Base-by-base conservation (phyloP, 345 rosid genomes). In the Raphanus sativus region DNA sequence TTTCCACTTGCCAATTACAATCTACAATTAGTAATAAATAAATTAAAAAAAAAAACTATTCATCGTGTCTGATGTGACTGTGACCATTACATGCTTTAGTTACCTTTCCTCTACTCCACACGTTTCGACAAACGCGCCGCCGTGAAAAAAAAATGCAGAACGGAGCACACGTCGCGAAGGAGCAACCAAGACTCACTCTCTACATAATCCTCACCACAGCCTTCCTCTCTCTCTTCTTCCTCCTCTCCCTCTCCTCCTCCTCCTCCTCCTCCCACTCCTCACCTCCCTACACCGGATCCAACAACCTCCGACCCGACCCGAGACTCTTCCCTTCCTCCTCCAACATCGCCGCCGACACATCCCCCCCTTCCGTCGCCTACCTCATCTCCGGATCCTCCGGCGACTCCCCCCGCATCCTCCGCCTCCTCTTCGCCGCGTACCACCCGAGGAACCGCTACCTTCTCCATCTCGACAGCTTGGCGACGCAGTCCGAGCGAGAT, bases 401-500 rank as follows among this genome's bases (percentile, higher is more conserved):
- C 6, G 93, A 94, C 58, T 76, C 88, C 6, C 71, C 5, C 68
- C 89, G 93, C 75, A 77, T 92, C 80, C 92, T 94, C 66, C 91
- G 98, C 48, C 89, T 94, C 30, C 86, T 94, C 54, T 83, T 64
- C 79, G 93, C 98, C 34, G 62, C 84, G 26, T 94, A 92, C 82
- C 98, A 94, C 75, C 98, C 98, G 13, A 80, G 85, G 67, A 94
- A 92, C 65, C 92, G 81, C 0, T 94, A 92, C 83, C 87, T 94
- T 6, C 92, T 94, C 62, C 98, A 94, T 78, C 86, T 95, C 58
- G 99, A 94, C 81, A 82, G 76, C 56, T 83, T 81, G 48, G 96
- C 97, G 63, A 33, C 87, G 7, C 90, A 81, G 48, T 54, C 69
- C 4, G 98, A 94, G 34, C 91, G 99, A 38, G 97, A 92, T 62